Percentiles rank a stretch among this genome's conserved stretches.
Conservation (phyloP, 257 asterid species). For the Vinca minor region DNA sequence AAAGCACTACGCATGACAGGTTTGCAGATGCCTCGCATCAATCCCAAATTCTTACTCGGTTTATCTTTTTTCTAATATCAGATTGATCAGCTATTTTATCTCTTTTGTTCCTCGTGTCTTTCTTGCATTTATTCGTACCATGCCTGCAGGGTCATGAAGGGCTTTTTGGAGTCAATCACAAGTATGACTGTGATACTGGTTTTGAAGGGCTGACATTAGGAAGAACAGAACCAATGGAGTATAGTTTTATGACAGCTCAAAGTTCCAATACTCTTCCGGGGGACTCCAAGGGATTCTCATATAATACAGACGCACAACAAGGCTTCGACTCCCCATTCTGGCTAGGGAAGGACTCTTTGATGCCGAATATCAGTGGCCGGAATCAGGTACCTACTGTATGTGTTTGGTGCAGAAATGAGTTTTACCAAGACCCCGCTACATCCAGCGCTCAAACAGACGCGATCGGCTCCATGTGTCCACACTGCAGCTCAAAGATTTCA, state of each 20-base stretch:
- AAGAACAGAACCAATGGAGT: constrained; percentile 53
- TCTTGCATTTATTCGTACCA: not conserved
- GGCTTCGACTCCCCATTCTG: constrained; percentile 52
- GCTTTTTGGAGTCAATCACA: constrained; percentile 33
- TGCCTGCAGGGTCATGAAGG: constrained; percentile 40
- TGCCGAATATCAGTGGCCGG: constrained; percentile 27
- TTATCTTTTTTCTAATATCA: not conserved
- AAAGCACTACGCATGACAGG: too few species aligned
- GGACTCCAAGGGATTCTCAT: constrained; percentile 46
- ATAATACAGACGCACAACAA: constrained; percentile 29
- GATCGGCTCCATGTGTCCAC: constrained; percentile 56
- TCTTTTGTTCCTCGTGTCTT: constrained; percentile 8
- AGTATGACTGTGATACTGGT: constrained; percentile 19
- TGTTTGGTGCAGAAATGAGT: constrained; percentile 63
- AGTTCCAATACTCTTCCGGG: constrained; percentile 42
- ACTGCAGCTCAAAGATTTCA: constrained; percentile 44
- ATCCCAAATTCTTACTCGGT: not conserved
- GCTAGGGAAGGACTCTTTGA: constrained; percentile 54
- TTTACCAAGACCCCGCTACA: constrained; percentile 40
- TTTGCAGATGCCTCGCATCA: not conserved
- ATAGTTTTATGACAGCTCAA: constrained; percentile 63
- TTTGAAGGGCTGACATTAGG: constrained; percentile 36
- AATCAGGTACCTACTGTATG: constrained; percentile 40
- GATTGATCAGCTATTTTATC: not conserved
- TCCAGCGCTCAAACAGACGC: constrained; percentile 46